A percentile compares a stretch with the other conserved stretches of the same genome.
Conservation (phyloP, 2,329 filamentous ascomycete species). For the Botrytis fabae region DNA sequence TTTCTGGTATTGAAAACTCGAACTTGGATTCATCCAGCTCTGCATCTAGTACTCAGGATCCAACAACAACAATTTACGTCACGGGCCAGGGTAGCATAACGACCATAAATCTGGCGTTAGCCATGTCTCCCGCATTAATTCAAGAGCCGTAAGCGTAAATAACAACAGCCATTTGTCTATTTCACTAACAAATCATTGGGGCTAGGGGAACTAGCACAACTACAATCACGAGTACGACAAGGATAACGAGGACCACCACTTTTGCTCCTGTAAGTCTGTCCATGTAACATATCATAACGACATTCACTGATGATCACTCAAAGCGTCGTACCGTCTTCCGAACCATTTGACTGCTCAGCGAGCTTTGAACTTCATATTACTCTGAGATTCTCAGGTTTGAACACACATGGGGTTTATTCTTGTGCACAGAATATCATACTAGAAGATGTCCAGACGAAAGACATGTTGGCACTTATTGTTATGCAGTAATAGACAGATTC, state of each 20-base stretch:
- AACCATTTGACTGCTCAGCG: background rate
- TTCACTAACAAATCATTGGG: background rate
- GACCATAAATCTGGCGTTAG: background rate
- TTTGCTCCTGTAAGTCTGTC: background rate
- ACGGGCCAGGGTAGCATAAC: background rate
- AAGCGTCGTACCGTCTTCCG: background rate
- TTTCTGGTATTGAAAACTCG: background rate
- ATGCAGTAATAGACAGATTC: background rate
- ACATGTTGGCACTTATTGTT: background rate
- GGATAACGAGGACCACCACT: slow-evolving; percentile 5
- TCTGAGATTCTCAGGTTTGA: background rate
- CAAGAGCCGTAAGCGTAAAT: background rate
- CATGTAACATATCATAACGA: background rate
- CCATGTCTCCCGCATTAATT: background rate
- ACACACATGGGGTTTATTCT: background rate
- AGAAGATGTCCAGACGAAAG: background rate
- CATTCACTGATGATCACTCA: background rate
- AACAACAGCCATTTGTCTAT: background rate
- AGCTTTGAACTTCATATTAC: background rate
- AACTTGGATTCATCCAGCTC: background rate
- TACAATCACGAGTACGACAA: slow-evolving; percentile 12
- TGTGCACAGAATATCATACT: background rate
- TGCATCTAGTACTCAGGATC: background rate
- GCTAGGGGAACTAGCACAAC: background rate
- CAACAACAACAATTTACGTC: slow-evolving; percentile 12